phyloP scores from a whole-genome alignment of 1,284 basidiomycete species.

The Boletus mariae region DNA sequence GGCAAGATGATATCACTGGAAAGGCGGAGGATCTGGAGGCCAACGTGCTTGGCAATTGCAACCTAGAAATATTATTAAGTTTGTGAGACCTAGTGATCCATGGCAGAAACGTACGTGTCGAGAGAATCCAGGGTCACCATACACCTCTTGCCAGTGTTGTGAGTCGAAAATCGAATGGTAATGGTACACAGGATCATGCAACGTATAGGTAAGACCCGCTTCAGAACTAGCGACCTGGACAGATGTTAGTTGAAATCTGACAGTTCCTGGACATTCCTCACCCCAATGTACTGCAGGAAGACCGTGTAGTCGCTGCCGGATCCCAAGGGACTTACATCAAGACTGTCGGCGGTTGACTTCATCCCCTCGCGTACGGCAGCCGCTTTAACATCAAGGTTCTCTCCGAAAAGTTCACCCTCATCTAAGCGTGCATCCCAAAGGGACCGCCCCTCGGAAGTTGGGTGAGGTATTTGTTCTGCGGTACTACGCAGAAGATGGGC shows the following conservation, averaged over 20 bases:
- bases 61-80: constrained; percentile 36
- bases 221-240: constrained; percentile 50
- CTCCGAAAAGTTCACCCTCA: constrained; percentile 39
- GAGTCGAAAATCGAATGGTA: constrained; percentile 79
- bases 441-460: constrained; percentile 36
- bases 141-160: constrained; percentile 67
- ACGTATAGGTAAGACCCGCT: constrained; percentile 47
- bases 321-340: constrained; percentile 42
- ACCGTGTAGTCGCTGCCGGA: constrained; percentile 76
- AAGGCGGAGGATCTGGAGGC: constrained; percentile 59
- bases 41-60: constrained; percentile 66
- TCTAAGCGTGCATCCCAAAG: constrained; percentile 55
- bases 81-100: not conserved
- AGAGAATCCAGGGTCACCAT: constrained; percentile 70
- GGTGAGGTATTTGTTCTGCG: constrained; percentile 59
- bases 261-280: constrained; percentile 22
- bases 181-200: constrained; percentile 65
- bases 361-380: constrained; percentile 23
- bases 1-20: constrained; percentile 60
- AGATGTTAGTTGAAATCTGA: constrained; percentile 10
- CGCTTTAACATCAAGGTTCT: constrained; percentile 31
- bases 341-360: constrained; percentile 17
- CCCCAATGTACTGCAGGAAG: constrained; percentile 56
- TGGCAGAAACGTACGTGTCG: constrained; percentile 47
- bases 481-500: constrained; percentile 59